These are phyloP conservation scores for Apophysomyces ossiformis DNA, from an alignment of 371 early-diverging fungal species.

Conservation along the genomic window DNA sequence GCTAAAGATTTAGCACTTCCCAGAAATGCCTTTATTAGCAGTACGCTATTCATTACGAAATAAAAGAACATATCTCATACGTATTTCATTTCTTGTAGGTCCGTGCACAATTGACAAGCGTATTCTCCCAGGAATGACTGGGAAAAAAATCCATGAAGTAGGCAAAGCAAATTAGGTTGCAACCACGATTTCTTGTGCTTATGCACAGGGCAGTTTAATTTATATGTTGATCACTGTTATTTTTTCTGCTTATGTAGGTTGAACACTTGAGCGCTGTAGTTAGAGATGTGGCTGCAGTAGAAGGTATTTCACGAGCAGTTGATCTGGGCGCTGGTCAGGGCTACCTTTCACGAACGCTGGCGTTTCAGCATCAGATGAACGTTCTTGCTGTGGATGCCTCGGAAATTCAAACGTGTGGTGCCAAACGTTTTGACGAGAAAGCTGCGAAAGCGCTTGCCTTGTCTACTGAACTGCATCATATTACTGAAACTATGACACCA, in stretches of 20 bases:
- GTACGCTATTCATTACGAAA: constrained; percentile 12
- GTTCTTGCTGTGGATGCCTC: constrained; percentile 85
- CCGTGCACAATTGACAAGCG: constrained; percentile 10
- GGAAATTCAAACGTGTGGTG: constrained; percentile 80
- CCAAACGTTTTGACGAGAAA: constrained; percentile 64
- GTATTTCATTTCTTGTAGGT: background rate
- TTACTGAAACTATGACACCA: constrained; percentile 59
- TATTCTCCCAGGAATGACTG: constrained; percentile 27
- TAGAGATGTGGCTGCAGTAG: constrained; percentile 45
- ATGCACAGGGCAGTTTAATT: background rate
- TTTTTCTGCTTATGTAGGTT: constrained; percentile 36
- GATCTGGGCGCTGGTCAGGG: constrained; percentile 81
- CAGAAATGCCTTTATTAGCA: constrained; percentile 13
- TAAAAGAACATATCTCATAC: background rate
- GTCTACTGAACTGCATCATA: constrained; percentile 40
- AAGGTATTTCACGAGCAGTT: constrained; percentile 53
- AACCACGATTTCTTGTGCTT: background rate
- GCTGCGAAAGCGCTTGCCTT: constrained; percentile 44
- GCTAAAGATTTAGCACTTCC: constrained; percentile 14
- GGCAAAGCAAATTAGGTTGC: background rate
- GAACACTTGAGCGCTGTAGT: constrained; percentile 63
- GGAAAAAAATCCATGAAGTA: constrained; percentile 33
- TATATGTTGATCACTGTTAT: background rate
- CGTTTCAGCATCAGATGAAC: constrained; percentile 67
- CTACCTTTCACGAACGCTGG: constrained; percentile 76